Base-by-base conservation (phyloP, 176 grass and related monocot genomes). In the Tillandsia leiboldiana region DNA sequence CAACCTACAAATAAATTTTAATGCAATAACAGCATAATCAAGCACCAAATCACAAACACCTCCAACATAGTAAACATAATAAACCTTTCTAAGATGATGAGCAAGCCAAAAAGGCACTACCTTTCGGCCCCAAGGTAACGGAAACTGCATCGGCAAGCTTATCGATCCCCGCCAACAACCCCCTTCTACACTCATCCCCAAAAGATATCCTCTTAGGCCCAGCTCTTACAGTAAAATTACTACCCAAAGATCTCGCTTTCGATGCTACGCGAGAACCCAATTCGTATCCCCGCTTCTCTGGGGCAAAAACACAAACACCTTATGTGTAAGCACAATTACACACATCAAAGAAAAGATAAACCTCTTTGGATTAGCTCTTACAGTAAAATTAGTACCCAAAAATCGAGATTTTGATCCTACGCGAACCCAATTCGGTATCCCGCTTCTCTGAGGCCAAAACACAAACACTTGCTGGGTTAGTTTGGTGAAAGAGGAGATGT, bases 71-170 rank as follows among this genome's bases (percentile, higher is more conserved):
- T 9, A 53, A 28, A 57, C 49, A 22, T 48, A 54, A 2, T 3
- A 12, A 23, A 63, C 14, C 17, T 10, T 26, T 10, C 14, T 0
- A 50, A 18, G 2, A 26, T 9, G 51, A 57, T 49, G 29, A 73
- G 62, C 52, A 74, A 74, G 57, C 1, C 50, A 18, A 48, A 42
- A 58, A 65, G 27, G 9, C 23, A 53, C 11, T 58, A 96, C 92
- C 88, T 91, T 85, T 96, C 12, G 92, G 92, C 4, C 88, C 92
- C 75, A 92, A 85, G 51, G 92, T 96, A 53, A 96, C 83, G 0
- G 83, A 73, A 14, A 96, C 88, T 10, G 89, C 83, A 64, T 92
- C 89, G 28, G 93, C 93, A 26, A 96, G 93, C 76, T 96, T 92
- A 77, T 97, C 77, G 47, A 97, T 97, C 33, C 93, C 93, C 11